phyloP scores from a whole-genome alignment of 2,329 filamentous ascomycete genomes.

The Cryphonectria carpinicola region DNA sequence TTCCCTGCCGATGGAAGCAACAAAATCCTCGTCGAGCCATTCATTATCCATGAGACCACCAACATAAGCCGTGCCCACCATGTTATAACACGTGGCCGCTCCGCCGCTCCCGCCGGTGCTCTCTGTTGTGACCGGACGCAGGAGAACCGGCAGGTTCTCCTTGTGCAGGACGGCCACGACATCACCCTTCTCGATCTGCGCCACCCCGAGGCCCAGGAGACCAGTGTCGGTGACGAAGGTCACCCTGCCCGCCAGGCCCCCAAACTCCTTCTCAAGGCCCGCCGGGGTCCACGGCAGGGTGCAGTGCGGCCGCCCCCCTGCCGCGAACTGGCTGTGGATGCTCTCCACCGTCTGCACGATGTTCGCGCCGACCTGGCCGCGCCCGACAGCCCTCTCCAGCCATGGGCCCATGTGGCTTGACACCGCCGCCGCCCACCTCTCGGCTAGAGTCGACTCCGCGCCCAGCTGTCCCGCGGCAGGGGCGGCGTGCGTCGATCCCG shows the following conservation, averaged over 20 bases:
- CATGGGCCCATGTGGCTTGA: neutral
- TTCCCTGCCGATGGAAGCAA: neutral
- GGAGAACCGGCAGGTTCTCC: neutral
- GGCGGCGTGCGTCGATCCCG: neutral
- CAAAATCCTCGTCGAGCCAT: constrained; percentile 1
- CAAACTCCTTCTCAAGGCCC: neutral
- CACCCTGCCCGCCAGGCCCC: neutral
- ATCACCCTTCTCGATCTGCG: constrained; percentile 5
- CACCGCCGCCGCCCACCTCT: neutral
- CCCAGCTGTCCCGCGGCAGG: neutral
- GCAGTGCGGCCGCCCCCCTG: neutral
- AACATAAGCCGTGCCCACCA: constrained; percentile 21
- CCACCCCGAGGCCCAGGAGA: constrained; percentile 4
- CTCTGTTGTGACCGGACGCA: neutral
- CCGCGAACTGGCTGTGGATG: neutral
- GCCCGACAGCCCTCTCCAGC: neutral
- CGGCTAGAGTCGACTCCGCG: neutral
- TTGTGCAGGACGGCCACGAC: neutral
- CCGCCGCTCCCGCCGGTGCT: no score
- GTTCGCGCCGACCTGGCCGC: neutral
- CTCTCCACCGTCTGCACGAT: constrained; percentile 5
- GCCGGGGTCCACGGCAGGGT: neutral
- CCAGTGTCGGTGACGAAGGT: constrained; percentile 10
- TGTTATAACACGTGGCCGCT: neutral
- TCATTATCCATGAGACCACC: constrained; percentile 13